phyloP scores from a whole-genome alignment of 257 asterid species.

The Nicotiana obtusifolia region DNA sequence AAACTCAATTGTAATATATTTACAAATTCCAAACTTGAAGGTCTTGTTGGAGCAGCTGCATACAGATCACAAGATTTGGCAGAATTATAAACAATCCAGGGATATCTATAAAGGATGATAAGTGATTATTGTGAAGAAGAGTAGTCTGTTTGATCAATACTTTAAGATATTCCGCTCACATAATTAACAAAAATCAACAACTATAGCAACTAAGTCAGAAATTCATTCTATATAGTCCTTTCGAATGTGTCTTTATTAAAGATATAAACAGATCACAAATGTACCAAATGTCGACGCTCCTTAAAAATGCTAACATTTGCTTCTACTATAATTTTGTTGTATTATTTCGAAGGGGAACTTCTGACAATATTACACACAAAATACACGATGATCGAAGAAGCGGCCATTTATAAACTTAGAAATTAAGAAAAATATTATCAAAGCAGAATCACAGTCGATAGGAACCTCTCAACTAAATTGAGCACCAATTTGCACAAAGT shows the following conservation, averaged over 20 bases:
- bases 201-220: background rate
- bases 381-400: no score
- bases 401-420: no score
- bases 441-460: no score
- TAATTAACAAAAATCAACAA: background rate
- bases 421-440: no score
- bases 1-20: background rate
- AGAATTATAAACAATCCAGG: slow-evolving; percentile 86
- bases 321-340: background rate
- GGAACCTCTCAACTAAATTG: no score
- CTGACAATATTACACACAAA: no score
- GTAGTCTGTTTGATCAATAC: background rate
- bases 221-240: background rate
- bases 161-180: background rate
- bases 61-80: slow-evolving; percentile 76
- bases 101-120: slow-evolving; percentile 46
- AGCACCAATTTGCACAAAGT: no score
- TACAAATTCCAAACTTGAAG: slow-evolving; percentile 42
- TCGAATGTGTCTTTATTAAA: background rate
- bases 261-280: background rate
- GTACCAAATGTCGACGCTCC: no score
- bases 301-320: background rate
- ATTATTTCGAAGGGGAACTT: background rate
- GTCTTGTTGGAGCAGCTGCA: slow-evolving; percentile 81
- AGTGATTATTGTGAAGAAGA: background rate